Evolutionary conservation across 352 stramenopile genomes (phyloP), one percentile per base, ranked within the genome.

Genomic region (Peronospora destructor): DNA sequence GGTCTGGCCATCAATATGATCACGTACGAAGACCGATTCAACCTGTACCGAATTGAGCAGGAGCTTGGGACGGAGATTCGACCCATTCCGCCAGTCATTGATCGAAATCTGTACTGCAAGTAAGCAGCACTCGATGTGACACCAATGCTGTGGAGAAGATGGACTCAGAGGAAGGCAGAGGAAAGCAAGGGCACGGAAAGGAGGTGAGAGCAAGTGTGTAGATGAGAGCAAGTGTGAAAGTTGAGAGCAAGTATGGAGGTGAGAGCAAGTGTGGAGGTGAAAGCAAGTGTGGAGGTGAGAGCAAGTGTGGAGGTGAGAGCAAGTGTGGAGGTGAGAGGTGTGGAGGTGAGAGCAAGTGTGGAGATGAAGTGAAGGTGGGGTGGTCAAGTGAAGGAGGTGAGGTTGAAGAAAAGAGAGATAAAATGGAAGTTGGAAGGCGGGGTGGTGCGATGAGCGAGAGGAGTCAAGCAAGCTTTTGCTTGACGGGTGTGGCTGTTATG

Each of bases 1-100:
- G 97, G 97, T 63, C 80, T 99, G 32, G 97, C 97, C 19, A 98
- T 99, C 66, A 99, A 99, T 64, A 94, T 99, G 61, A 99, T 99
- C 68, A 99, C 97, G 38, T 98, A 98, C 63, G 96, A 99, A 49
- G 97, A 99, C 70, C 82, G 94, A 40, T 94, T 98, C 75, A 96
- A 95, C 53, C 66, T 99, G 45, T 99, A 97, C 72, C 84, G 88
- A 26, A 98, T 99, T 45, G 97, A 99, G 68, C 91, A 98, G 60
- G 97, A 99, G 68, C 84, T 99, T 6, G 96, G 95, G 48, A 99
- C 97, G 17, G 96, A 99, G 75, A 99, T 99, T 64, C 83, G 96
- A 46, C 95, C 97, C 8, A 99, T 99, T 59, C 97, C 97, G 42
- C 84, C 93, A 13, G 80, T 96, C 26, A 98, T 99, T 71, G 96